Evolutionary conservation across 306 rosid genomes (phyloP).

Genomic region (Aeschynomene evenia): DNA sequence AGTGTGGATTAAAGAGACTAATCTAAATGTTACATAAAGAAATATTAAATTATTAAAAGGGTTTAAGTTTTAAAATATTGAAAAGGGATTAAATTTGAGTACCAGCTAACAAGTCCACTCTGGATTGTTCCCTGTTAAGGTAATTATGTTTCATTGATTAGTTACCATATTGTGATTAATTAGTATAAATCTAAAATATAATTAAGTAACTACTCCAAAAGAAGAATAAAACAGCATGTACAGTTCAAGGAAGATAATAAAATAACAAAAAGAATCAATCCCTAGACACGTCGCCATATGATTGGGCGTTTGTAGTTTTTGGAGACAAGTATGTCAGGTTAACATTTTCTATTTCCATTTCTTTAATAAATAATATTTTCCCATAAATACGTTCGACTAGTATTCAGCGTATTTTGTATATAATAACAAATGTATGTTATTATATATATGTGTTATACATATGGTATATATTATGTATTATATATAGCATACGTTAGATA

Average conservation of each 20-base stretch:
- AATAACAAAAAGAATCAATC: slow-evolving; percentile 42
- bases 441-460: too few species aligned
- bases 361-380: too few species aligned
- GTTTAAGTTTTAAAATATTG: not conserved
- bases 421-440: too few species aligned
- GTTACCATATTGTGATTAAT: slow-evolving; percentile 35
- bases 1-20: not conserved
- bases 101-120: slow-evolving; percentile 31
- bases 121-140: slow-evolving; percentile 35
- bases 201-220: slow-evolving; percentile 22
- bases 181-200: slow-evolving; percentile 17
- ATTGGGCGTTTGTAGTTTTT: slow-evolving; percentile 46
- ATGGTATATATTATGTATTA: too few species aligned
- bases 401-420: too few species aligned
- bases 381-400: too few species aligned
- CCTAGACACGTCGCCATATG: slow-evolving; percentile 58
- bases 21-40: not conserved
- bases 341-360: slow-evolving; percentile 34
- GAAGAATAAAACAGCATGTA: slow-evolving; percentile 50
- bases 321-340: slow-evolving; percentile 71
- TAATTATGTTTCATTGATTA: slow-evolving; percentile 24
- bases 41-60: slow-evolving; percentile 1
- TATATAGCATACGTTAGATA: too few species aligned
- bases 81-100: slow-evolving; percentile 11
- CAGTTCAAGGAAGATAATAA: slow-evolving; percentile 29